Percentiles rank a stretch among this genome's conserved stretches.
phyloP scores from a whole-genome alignment of 2,329 filamentous ascomycete genomes.

The Pseudogymnoascus pannorum region DNA sequence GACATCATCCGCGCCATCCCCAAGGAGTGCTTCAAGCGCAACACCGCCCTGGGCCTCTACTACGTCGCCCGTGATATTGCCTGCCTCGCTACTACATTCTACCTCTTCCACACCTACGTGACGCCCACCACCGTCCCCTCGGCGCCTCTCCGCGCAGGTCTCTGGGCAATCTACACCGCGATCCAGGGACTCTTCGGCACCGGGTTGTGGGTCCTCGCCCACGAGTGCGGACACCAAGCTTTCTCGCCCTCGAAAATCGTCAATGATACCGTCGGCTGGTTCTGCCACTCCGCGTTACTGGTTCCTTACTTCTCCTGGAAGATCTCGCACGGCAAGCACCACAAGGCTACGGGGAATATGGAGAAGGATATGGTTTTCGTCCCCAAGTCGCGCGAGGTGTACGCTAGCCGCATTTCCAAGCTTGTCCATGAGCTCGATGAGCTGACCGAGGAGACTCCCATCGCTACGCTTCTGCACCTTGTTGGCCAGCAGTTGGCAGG shows the following conservation, averaged over 20 bases:
- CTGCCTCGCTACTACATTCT: constrained; percentile 70
- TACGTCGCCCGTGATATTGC: constrained; percentile 81
- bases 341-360: constrained; percentile 97
- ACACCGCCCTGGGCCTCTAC: constrained; percentile 61
- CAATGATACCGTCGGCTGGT: constrained; percentile 89
- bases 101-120: constrained; percentile 80
- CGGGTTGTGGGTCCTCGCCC: constrained; percentile 90
- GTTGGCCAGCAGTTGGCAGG: constrained; percentile 81
- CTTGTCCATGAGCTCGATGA: constrained; percentile 76
- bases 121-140: constrained; percentile 77
- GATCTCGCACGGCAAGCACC: constrained; percentile 97
- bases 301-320: constrained; percentile 99
- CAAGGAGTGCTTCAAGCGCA: constrained; percentile 93
- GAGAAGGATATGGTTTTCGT: constrained; percentile 99
- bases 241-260: constrained; percentile 88
- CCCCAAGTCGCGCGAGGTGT: constrained; percentile 81
- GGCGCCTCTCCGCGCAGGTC: constrained; percentile 54
- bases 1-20: constrained; percentile 95
- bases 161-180: constrained; percentile 60
- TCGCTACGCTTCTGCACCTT: constrained; percentile 67
- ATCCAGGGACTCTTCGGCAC: constrained; percentile 90
- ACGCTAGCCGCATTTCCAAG: constrained; percentile 66
- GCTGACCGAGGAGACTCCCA: constrained; percentile 89
- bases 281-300: constrained; percentile 79
- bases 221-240: constrained; percentile 95